These are phyloP conservation scores for Trichoderma erinaceum DNA, from an alignment of 495 filamentous ascomycete species.

Conservation along the genomic window DNA sequence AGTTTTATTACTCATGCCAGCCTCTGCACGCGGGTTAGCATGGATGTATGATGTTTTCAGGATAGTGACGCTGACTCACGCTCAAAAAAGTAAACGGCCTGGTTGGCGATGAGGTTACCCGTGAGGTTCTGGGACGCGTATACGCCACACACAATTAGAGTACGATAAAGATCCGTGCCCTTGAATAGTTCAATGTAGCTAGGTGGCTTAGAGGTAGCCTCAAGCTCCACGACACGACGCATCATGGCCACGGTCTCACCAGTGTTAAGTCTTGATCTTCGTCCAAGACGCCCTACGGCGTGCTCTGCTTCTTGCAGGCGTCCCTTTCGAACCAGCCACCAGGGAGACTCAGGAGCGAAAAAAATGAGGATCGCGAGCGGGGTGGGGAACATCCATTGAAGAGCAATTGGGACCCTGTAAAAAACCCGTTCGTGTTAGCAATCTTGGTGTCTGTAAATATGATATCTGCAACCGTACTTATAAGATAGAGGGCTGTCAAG, in stretches of 20 bases:
- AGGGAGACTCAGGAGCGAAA: conserved; percentile 46
- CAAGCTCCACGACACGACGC: conserved; percentile 25
- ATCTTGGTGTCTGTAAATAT: not conserved
- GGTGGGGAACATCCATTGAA: conserved; percentile 45
- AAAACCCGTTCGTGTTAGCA: conserved; percentile 16
- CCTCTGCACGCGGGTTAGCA: conserved; percentile 21
- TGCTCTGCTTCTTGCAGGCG: conserved; percentile 34
- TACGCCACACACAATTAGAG: conserved; percentile 42
- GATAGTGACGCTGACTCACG: conserved; percentile 18
- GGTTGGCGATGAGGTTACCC: conserved; percentile 36
- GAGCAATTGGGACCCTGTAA: conserved; percentile 42
- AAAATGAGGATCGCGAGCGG: conserved; percentile 34
- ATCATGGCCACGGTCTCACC: conserved; percentile 37
- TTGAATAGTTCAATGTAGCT: conserved; percentile 37
- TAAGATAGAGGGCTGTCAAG: conserved; percentile 23
- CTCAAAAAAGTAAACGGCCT: conserved; percentile 33
- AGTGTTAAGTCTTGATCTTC: conserved; percentile 25
- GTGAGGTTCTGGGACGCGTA: conserved; percentile 36
- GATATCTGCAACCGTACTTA: not conserved
- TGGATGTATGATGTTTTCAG: not conserved
- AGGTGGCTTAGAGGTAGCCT: conserved; percentile 25
- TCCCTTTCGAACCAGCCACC: conserved; percentile 42
- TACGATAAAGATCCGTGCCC: conserved; percentile 40
- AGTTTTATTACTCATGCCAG: conserved; percentile 30
- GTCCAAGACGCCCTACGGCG: conserved; percentile 36